Evolutionary conservation across 192 early-diverging fungal species (phyloP).

Genomic region (Funneliformis geosporum): DNA sequence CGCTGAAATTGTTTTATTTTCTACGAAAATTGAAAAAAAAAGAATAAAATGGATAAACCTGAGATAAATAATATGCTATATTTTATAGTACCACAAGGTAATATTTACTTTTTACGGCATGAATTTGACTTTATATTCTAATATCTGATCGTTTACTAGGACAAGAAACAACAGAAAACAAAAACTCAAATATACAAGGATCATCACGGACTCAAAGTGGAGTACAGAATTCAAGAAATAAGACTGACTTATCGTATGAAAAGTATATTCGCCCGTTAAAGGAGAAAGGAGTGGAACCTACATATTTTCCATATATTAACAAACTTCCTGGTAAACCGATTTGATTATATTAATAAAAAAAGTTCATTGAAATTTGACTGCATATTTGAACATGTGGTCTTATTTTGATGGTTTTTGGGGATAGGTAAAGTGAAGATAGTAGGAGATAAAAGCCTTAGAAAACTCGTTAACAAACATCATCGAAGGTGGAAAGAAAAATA

Average conservation of each 20-base stretch:
- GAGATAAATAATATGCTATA: not conserved
- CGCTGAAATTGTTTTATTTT: too few species aligned
- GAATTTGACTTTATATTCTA: not conserved
- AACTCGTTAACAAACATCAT: not conserved
- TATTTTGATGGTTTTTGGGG: not conserved
- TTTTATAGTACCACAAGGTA: not conserved
- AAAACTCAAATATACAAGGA: not conserved
- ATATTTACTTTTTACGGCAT: not conserved
- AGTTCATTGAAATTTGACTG: not conserved
- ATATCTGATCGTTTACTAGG: not conserved
- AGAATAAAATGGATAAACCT: too few species aligned
- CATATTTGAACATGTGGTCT: not conserved
- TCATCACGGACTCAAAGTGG: not conserved
- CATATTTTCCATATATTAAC: constrained; percentile 13
- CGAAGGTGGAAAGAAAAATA: constrained; percentile 12
- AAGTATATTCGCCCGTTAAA: not conserved
- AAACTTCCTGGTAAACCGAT: constrained; percentile 13
- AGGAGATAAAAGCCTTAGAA: constrained; percentile 11
- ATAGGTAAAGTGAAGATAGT: constrained; percentile 18
- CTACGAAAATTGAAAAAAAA: too few species aligned
- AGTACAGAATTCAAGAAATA: not conserved
- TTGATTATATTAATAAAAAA: not conserved
- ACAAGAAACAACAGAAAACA: not conserved
- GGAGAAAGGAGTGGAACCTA: constrained; percentile 4
- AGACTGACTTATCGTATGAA: constrained; percentile 4